These are phyloP conservation scores for Fusarium pilosicola DNA, from an alignment of 2,329 filamentous ascomycete genomes.

Conservation along the genomic window DNA sequence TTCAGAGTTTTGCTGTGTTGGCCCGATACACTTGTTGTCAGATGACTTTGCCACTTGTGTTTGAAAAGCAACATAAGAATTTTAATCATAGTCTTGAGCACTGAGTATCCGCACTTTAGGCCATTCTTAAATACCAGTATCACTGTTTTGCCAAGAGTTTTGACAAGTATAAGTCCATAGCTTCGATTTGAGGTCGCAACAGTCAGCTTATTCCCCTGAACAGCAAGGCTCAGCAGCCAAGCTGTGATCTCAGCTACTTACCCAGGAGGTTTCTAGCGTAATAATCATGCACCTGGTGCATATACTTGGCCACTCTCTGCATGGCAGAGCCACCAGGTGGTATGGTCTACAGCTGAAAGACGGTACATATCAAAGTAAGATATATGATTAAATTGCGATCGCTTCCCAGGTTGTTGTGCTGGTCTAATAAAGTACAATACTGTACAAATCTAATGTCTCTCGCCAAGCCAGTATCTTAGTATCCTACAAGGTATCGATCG, in stretches of 20 bases:
- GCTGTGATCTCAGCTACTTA: background rate
- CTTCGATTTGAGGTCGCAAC: background rate
- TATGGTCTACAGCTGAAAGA: background rate
- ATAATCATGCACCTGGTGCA: background rate
- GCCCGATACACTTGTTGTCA: no score
- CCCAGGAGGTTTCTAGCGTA: background rate
- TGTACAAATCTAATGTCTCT: background rate
- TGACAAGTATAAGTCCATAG: background rate
- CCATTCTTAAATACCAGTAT: background rate
- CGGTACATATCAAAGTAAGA: no score
- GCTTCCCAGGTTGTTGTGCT: background rate
- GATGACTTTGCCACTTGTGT: background rate
- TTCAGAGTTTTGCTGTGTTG: background rate
- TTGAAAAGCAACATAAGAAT: background rate
- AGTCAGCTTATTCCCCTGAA: background rate
- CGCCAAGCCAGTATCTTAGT: background rate
- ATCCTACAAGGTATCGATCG: background rate
- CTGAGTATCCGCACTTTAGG: background rate
- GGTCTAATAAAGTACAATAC: background rate
- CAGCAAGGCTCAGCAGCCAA: background rate
- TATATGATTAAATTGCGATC: no score
- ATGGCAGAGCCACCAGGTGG: background rate
- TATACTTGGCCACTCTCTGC: background rate
- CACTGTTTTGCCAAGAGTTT: background rate
- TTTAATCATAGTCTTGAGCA: background rate